Evolutionary conservation across 139 green algal genomes (phyloP).

Genomic region (Trebouxia sp.): DNA sequence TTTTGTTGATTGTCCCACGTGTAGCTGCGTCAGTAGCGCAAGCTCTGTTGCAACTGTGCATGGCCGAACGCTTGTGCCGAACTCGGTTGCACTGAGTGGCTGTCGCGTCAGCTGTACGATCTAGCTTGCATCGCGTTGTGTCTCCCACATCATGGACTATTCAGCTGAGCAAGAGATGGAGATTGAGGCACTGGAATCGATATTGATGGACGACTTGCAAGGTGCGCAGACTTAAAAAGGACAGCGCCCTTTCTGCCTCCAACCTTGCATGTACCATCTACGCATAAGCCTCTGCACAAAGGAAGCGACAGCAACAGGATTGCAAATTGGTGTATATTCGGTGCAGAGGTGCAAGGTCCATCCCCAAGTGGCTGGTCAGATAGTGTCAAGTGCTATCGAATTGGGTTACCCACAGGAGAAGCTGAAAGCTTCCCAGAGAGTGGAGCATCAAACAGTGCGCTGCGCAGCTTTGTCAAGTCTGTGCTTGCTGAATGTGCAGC

Average conservation of each 20-base stretch:
- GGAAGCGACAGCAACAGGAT: too few relatives aligned
- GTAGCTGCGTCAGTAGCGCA: too few relatives aligned
- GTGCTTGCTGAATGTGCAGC: background rate
- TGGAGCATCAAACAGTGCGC: background rate
- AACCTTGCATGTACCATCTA: background rate
- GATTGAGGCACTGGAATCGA: slow-evolving; percentile 57
- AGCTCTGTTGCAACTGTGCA: too few relatives aligned
- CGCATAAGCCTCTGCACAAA: too few relatives aligned
- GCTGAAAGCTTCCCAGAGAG: background rate
- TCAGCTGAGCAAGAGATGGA: slow-evolving; percentile 57
- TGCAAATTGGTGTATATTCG: too few relatives aligned
- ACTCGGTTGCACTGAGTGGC: too few relatives aligned
- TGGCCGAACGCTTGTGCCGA: too few relatives aligned
- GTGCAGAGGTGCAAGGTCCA: slow-evolving; percentile 39
- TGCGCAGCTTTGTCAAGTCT: background rate
- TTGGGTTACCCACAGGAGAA: slow-evolving; percentile 35
- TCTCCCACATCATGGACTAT: slow-evolving; percentile 28
- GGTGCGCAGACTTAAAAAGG: too few relatives aligned
- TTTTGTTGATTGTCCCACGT: too few relatives aligned
- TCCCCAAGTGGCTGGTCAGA: slow-evolving; percentile 42
- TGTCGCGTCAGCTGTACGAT: too few relatives aligned
- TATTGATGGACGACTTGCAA: slow-evolving; percentile 57
- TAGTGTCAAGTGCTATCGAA: slow-evolving; percentile 1
- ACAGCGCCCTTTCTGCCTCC: too few relatives aligned
- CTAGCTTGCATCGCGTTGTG: too few relatives aligned